These are phyloP conservation scores for Penicillium herquei DNA, from an alignment of 495 filamentous ascomycete species.

Conservation along the genomic window DNA sequence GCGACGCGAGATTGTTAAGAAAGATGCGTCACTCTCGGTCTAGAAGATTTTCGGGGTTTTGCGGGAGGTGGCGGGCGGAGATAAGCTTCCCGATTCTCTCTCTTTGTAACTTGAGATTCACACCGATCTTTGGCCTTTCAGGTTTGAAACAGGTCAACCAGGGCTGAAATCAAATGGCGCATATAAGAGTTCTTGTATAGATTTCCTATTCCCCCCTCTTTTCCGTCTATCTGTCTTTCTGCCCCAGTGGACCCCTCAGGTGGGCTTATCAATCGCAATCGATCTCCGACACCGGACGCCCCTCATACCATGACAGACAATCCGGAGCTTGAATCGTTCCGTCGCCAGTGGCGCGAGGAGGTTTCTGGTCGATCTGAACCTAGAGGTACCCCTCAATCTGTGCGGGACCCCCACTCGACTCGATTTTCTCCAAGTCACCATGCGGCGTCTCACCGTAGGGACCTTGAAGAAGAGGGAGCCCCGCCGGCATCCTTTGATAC, in stretches of 20 bases:
- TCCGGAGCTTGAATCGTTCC: conserved; percentile 77
- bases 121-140: conserved; percentile 1
- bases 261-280: conserved; percentile 31
- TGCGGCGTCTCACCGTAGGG: conserved; percentile 35
- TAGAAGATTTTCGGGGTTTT: conserved; percentile 32
- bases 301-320: conserved; percentile 55
- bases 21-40: conserved; percentile 19
- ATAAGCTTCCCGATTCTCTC: conserved; percentile 21
- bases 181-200: conserved; percentile 5
- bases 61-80: conserved; percentile 30
- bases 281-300: conserved; percentile 31
- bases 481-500: conserved; percentile 36
- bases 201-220: conserved; percentile 3
- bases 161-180: conserved; percentile 16
- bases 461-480: conserved; percentile 40
- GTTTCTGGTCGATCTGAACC: conserved; percentile 57
- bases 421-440: conserved; percentile 36
- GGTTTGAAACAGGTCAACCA: neutral
- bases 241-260: conserved; percentile 10
- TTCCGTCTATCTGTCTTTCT: neutral
- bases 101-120: conserved; percentile 1
- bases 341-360: conserved; percentile 79
- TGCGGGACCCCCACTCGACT: conserved; percentile 20
- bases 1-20: neutral
- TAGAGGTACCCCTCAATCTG: conserved; percentile 21